phyloP scores from a whole-genome alignment of 345 rosid genomes.

The Ceriops zippeliana region DNA sequence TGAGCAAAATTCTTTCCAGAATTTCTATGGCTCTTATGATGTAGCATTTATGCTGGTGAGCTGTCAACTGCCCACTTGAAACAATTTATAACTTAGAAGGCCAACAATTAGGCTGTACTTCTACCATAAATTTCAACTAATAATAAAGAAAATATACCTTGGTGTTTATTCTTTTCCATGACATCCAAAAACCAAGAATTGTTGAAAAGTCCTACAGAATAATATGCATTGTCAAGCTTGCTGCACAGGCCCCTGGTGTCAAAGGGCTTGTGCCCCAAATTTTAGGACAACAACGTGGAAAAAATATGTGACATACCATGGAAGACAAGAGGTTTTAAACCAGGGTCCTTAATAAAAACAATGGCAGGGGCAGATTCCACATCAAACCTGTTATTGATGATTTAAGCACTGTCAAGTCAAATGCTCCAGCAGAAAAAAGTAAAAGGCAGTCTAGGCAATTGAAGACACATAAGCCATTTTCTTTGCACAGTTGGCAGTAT shows the following conservation, averaged over 20 bases:
- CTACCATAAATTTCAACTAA: background rate
- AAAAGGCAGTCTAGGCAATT: background rate
- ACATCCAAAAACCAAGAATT: conserved; percentile 61
- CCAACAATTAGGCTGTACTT: too few relatives aligned
- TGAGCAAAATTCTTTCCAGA: too few relatives aligned
- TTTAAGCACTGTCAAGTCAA: conserved; percentile 18
- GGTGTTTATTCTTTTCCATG: conserved; percentile 74
- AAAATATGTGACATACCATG: conserved; percentile 48
- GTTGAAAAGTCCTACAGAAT: conserved; percentile 65
- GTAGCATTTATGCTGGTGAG: background rate
- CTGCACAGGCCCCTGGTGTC: background rate
- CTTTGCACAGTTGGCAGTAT: background rate
- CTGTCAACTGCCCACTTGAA: background rate
- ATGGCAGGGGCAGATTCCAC: conserved; percentile 96
- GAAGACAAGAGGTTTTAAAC: conserved; percentile 77
- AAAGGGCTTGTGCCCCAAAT: conserved; percentile 1
- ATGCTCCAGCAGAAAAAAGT: background rate
- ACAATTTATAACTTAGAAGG: background rate
- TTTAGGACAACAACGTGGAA: conserved; percentile 12
- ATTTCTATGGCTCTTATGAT: too few relatives aligned
- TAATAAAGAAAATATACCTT: conserved; percentile 42
- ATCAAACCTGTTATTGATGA: conserved; percentile 54
- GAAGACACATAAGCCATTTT: background rate
- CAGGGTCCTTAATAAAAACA: conserved; percentile 80
- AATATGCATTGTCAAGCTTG: conserved; percentile 18